A percentile compares a stretch with the other conserved stretches of the same genome.
Conservation (phyloP, 345 rosid genomes). For the Citrus medica region DNA sequence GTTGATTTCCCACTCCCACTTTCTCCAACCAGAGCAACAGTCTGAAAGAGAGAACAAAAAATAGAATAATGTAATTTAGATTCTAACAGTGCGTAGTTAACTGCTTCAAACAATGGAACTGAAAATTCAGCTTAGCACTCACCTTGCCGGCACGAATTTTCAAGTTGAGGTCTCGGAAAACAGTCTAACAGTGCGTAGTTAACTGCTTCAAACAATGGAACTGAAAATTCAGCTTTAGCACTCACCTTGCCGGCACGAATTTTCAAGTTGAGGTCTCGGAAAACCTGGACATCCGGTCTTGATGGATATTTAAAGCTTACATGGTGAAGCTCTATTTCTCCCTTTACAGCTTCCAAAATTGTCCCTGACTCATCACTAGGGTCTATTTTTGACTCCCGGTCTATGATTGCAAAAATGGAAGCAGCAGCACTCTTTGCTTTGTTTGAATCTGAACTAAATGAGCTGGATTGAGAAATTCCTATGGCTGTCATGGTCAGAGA, state of each 20-base stretch:
- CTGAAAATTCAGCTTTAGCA: background rate
- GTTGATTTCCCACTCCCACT: slow-evolving; percentile 90
- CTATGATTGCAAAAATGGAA: slow-evolving; percentile 64
- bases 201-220: background rate
- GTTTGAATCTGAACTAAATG: slow-evolving; percentile 55
- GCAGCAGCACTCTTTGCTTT: slow-evolving; percentile 65
- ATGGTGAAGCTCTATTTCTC: slow-evolving; percentile 66
- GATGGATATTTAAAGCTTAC: slow-evolving; percentile 69
- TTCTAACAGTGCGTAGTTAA: background rate
- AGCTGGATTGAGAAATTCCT: slow-evolving; percentile 70
- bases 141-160: slow-evolving; percentile 78
- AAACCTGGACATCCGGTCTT: slow-evolving; percentile 70
- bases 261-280: slow-evolving; percentile 56
- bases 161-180: slow-evolving; percentile 58
- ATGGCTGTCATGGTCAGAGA: slow-evolving; percentile 62
- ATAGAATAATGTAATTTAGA: background rate
- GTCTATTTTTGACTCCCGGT: slow-evolving; percentile 61
- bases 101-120: background rate
- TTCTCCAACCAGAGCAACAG: slow-evolving; percentile 84
- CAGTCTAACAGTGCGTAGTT: background rate
- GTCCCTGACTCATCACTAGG: slow-evolving; percentile 67
- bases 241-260: slow-evolving; percentile 72
- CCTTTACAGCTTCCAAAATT: slow-evolving; percentile 45
- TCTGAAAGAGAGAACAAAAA: slow-evolving; percentile 32
- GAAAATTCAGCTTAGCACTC: background rate